Evolutionary conservation across 768 basidiomycete species (phyloP), one percentile per base, ranked within the genome.

Genomic region (Saitozyma podzolica): DNA sequence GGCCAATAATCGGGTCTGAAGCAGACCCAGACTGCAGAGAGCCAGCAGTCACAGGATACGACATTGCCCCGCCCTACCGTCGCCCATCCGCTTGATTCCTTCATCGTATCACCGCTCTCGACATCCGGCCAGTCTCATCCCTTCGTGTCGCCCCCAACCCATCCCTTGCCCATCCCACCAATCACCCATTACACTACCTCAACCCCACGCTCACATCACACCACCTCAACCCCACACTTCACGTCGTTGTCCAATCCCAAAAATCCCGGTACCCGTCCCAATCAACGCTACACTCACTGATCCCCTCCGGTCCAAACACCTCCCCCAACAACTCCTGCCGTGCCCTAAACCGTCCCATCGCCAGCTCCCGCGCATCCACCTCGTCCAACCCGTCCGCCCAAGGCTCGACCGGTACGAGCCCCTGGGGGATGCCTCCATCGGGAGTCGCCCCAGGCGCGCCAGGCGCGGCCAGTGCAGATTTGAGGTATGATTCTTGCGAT

Each of bases 351-450:
- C 74, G 66, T 2, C 66, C 66, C 74, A 75, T 75, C 2, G 74
- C 74, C 49, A 73, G 41, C 50, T 75, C 74, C 49, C 72, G 58
- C 29, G 68, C 60, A 65, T 75, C 74, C 42, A 75, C 42, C 58
- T 75, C 74, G 41, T 75, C 74, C 59, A 75, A 47, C 47, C 45
- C 68, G 54, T 75, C 74, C 37, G 74, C 69, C 74, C 74, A 75
- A 3, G 74, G 74, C 58, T 75, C 74, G 41, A 37, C 20, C 40
- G 45, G 20, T 58, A 54, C 45, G 40, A 29, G 29, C 29, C 29
- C 29, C 29, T 48, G 14, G 57, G 57, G 14, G 57, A 39, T 11
- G 57, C 45, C 16, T 9, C 10, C 52, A 55, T 54, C 11, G 45
- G 45, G 45, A 13, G 45, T 3, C n/a, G 13, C 45, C 2, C 45